Evolutionary conservation across 106 monocot species (phyloP).

Genomic region (Alisma plantagoaquatica): DNA sequence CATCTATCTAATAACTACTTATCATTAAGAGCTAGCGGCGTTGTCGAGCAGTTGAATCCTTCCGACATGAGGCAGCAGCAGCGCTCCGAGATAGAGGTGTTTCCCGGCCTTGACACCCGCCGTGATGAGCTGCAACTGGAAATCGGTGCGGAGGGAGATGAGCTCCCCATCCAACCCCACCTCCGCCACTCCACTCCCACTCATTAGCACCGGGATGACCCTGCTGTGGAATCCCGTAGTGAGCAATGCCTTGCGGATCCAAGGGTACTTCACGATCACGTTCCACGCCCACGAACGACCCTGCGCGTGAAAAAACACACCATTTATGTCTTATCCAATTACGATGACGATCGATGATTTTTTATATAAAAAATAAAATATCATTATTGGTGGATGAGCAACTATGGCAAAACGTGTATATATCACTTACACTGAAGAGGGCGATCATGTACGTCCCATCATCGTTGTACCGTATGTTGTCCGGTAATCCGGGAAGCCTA

Average conservation of each 20-base stretch:
- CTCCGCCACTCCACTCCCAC: constrained; percentile 30
- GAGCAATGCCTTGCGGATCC: constrained; percentile 29
- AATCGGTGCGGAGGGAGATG: constrained; percentile 34
- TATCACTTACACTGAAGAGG: constrained; percentile 31
- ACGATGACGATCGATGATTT: not conserved
- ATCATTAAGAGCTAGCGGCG: no score
- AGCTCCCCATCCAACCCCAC: constrained; percentile 50
- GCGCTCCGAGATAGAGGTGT: constrained; percentile 46
- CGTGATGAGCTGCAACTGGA: constrained; percentile 14
- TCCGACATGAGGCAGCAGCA: constrained; percentile 29
- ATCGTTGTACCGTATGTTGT: constrained; percentile 66
- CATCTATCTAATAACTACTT: no score
- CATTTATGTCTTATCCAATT: constrained; percentile 32
- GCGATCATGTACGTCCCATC: constrained; percentile 69
- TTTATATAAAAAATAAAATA: no score
- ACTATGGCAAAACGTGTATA: no score
- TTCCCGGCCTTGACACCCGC: constrained; percentile 54
- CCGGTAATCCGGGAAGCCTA: constrained; percentile 65
- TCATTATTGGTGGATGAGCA: not conserved
- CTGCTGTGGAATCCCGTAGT: constrained; percentile 7
- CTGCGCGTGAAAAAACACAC: no score
- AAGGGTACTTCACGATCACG: constrained; percentile 32
- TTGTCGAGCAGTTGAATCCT: no score
- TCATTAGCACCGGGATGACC: not conserved
- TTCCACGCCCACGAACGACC: no score